phyloP scores from a whole-genome alignment of 108 stramenopile species.

The Aurantiochytrium sp. region DNA sequence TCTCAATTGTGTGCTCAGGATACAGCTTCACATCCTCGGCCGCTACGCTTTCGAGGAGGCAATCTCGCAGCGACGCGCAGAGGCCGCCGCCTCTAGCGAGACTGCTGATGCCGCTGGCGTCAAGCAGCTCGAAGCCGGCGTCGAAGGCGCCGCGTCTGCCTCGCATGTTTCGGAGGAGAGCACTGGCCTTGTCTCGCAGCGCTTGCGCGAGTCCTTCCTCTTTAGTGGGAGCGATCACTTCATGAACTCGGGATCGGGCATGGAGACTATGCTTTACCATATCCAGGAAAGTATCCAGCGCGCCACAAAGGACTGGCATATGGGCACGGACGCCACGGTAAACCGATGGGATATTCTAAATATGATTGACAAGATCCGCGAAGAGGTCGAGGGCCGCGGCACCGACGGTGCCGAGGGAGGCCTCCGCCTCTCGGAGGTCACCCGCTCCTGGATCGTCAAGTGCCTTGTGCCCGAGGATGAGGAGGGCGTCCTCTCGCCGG shows the following conservation, averaged over 20 bases:
- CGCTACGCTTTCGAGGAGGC: constrained; percentile 5
- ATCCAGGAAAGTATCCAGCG: not conserved
- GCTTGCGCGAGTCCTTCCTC: not conserved
- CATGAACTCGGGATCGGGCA: not conserved
- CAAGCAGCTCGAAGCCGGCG: not conserved
- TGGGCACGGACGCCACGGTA: not conserved
- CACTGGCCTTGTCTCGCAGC: not conserved
- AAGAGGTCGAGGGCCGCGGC: not conserved
- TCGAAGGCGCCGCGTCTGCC: not conserved
- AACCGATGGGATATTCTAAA: not conserved
- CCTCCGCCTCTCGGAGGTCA: not conserved
- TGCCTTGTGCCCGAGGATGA: not conserved
- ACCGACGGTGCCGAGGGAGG: not conserved
- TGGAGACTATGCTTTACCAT: not conserved
- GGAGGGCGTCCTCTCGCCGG: not conserved
- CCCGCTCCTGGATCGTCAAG: not conserved
- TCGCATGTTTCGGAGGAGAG: not conserved
- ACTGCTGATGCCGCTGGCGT: too few relatives aligned
- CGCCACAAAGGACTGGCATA: not conserved
- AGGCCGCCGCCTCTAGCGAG: not conserved
- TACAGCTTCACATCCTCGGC: constrained; percentile 1
- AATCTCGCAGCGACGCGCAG: not conserved
- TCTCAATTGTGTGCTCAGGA: not conserved
- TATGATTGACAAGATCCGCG: not conserved
- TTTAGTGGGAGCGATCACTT: constrained; percentile 12